Evolutionary conservation across 805 yeast genomes (phyloP).

Genomic region (Cyberlindnera sargentensis): DNA sequence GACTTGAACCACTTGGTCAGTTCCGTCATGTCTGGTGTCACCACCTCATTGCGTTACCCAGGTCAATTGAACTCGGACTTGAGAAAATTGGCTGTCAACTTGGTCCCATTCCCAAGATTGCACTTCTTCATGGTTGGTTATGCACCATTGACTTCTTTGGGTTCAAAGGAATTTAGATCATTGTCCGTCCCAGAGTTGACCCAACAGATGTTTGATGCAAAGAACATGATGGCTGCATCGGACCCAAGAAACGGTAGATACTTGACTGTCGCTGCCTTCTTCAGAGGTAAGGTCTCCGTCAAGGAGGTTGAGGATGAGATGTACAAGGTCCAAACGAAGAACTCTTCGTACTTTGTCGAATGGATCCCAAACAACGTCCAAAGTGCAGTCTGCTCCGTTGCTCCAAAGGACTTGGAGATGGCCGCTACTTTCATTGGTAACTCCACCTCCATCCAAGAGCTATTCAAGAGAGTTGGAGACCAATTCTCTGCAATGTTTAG

Average conservation of each 20-base stretch:
- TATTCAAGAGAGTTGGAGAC: conserved; percentile 97
- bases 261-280: conserved; percentile 96
- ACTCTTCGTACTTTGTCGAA: conserved; percentile 95
- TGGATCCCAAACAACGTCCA: conserved; percentile 99
- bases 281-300: conserved; percentile 97
- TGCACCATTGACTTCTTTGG: conserved; percentile 95
- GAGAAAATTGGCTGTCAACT: conserved; percentile 96
- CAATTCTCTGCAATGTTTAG: conserved; percentile 96
- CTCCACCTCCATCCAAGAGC: conserved; percentile 94
- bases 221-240: conserved; percentile 98
- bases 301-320: conserved; percentile 98
- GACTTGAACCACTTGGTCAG: conserved; percentile 92
- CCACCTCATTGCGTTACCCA: conserved; percentile 95
- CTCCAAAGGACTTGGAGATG: conserved; percentile 80
- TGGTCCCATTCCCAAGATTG: conserved; percentile 98
- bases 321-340: conserved; percentile 86
- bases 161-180: conserved; percentile 59
- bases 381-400: conserved; percentile 97
- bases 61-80: conserved; percentile 97
- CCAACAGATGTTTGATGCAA: conserved; percentile 96
- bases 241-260: conserved; percentile 96
- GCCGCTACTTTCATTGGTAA: conserved; percentile 92
- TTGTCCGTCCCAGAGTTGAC: conserved; percentile 93
- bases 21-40: conserved; percentile 95
- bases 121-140: conserved; percentile 99